These are phyloP conservation scores for Euphorbia tirucalli DNA, from an alignment of 345 rosid species.

Conservation along the genomic window DNA sequence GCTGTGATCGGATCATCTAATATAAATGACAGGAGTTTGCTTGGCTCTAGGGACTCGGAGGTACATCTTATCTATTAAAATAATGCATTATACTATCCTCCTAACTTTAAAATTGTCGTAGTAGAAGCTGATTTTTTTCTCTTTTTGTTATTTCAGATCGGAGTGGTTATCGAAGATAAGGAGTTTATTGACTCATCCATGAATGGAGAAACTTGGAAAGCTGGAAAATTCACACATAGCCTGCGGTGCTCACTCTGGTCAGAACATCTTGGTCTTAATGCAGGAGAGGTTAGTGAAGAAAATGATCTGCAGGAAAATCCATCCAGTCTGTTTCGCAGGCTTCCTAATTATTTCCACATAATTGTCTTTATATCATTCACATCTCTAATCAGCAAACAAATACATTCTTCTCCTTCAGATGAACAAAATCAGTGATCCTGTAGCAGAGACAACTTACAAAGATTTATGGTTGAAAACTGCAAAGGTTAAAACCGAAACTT, in stretches of 20 bases:
- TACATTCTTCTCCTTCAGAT: slow-evolving; percentile 37
- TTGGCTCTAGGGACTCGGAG: slow-evolving; percentile 97
- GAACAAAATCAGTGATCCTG: slow-evolving; percentile 60
- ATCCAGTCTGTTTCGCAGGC: no score
- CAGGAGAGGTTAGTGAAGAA: slow-evolving; percentile 53
- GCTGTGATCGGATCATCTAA: slow-evolving; percentile 83
- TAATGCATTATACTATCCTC: no score
- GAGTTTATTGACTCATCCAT: slow-evolving; percentile 74
- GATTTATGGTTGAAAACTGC: slow-evolving; percentile 77
- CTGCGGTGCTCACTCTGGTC: slow-evolving; percentile 80
- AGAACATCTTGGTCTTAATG: slow-evolving; percentile 79
- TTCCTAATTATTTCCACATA: background rate
- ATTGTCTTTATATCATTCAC: background rate
- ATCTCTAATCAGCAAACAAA: slow-evolving; percentile 6
- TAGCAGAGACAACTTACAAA: slow-evolving; percentile 53
- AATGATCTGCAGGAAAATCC: no score
- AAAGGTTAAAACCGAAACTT: slow-evolving; percentile 32
- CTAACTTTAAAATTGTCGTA: background rate
- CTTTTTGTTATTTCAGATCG: slow-evolving; percentile 61
- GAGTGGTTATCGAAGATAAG: slow-evolving; percentile 76
- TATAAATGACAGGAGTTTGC: slow-evolving; percentile 85
- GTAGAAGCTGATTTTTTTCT: slow-evolving; percentile 1
- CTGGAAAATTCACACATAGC: slow-evolving; percentile 71
- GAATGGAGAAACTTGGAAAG: slow-evolving; percentile 78
- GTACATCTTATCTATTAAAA: slow-evolving; percentile 30